These are phyloP conservation scores for Nematocida displodere DNA, from an alignment of 371 early-diverging fungal genomes.

Conservation along the genomic window DNA sequence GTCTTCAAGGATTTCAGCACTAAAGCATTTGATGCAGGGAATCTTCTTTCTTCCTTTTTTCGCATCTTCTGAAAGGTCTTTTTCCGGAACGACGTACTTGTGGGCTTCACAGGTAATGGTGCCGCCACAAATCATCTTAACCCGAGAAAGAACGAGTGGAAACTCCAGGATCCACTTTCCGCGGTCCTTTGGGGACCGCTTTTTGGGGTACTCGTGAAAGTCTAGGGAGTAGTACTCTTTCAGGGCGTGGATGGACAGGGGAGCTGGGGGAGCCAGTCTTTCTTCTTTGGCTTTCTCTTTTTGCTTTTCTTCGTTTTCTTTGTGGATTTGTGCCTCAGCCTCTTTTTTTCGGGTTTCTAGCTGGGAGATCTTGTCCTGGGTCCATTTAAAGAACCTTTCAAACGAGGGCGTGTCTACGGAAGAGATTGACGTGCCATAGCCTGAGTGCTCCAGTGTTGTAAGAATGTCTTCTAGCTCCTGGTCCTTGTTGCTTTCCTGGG, in stretches of 20 bases:
- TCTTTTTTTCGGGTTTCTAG: conserved; percentile 1
- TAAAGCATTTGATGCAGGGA: conserved; percentile 40
- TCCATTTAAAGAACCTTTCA: conserved; percentile 46
- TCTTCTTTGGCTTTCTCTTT: background rate
- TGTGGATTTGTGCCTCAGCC: background rate
- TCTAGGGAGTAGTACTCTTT: conserved; percentile 40
- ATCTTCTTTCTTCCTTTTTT: conserved; percentile 1
- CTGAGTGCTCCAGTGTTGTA: conserved; percentile 10
- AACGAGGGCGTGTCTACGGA: conserved; percentile 32
- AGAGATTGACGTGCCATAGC: conserved; percentile 37
- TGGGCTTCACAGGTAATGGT: conserved; percentile 19
- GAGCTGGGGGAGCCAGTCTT: background rate
- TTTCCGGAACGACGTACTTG: background rate
- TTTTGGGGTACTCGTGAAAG: conserved; percentile 51
- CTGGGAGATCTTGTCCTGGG: background rate
- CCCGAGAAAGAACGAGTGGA: background rate
- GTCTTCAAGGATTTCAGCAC: conserved; percentile 12
- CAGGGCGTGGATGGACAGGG: background rate
- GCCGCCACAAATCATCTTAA: conserved; percentile 2
- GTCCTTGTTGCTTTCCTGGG: background rate
- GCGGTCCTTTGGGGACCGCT: conserved; percentile 40
- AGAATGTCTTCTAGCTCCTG: conserved; percentile 42
- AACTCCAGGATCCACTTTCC: conserved; percentile 27
- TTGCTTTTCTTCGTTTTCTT: conserved; percentile 15
- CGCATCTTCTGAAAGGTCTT: background rate